A percentile compares a stretch with the other conserved stretches of the same genome.
These are phyloP conservation scores for Teunomyces aglyptinius DNA, from an alignment of 805 yeast genomes.

Conservation along the genomic window DNA sequence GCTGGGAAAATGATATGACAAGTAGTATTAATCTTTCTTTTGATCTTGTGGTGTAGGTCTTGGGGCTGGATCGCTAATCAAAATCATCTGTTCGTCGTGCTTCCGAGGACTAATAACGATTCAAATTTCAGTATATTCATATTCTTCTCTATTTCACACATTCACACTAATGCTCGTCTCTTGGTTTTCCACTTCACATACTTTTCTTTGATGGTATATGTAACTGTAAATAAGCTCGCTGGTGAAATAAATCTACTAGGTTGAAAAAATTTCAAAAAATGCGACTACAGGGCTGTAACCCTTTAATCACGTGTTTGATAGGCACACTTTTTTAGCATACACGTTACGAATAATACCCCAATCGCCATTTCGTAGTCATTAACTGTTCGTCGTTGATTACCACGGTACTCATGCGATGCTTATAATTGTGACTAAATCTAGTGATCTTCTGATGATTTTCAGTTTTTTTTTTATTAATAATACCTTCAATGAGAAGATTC, in stretches of 20 bases:
- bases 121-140: background rate
- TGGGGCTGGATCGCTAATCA: too few relatives aligned
- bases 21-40: background rate
- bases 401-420: too few relatives aligned
- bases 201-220: slow-evolving; percentile 4
- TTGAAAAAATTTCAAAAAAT: slow-evolving; percentile 2
- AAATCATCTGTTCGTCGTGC: too few relatives aligned
- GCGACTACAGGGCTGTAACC: slow-evolving; percentile 4
- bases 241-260: slow-evolving; percentile 2
- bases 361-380: too few relatives aligned
- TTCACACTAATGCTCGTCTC: background rate
- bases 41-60: too few relatives aligned
- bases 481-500: too few relatives aligned
- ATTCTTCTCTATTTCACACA: background rate
- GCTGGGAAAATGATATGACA: background rate
- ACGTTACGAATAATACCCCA: too few relatives aligned
- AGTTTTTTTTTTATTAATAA: too few relatives aligned
- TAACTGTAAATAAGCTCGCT: slow-evolving; percentile 5
- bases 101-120: background rate
- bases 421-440: too few relatives aligned
- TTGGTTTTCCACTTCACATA: slow-evolving; percentile 1
- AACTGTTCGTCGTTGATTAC: too few relatives aligned
- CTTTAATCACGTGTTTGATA: background rate
- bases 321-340: too few relatives aligned
- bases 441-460: too few relatives aligned